Evolutionary conservation across 2,329 filamentous ascomycete species (phyloP).

Genomic region (Xylariaceae sp.): DNA sequence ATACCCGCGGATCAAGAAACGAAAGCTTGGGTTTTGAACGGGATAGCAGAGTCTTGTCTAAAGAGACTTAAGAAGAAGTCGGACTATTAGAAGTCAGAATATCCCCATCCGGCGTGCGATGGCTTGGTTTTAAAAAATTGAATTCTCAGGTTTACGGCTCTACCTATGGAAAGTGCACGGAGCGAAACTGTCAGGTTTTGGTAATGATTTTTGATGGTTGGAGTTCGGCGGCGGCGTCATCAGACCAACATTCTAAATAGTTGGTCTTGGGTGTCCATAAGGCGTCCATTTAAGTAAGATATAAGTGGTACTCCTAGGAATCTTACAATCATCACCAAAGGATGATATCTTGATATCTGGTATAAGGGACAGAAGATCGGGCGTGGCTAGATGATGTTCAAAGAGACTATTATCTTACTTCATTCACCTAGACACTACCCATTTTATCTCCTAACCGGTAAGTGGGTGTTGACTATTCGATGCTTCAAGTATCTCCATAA

Average conservation of each 20-base stretch:
- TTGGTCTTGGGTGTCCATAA: background rate
- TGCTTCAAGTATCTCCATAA: too few species aligned
- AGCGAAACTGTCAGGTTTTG: background rate
- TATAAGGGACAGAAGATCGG: background rate
- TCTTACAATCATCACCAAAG: background rate
- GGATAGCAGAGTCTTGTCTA: background rate
- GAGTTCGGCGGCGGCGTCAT: background rate
- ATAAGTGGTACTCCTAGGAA: too few species aligned
- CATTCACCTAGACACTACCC: too few species aligned
- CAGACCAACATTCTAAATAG: background rate
- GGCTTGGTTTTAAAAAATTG: background rate
- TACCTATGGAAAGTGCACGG: background rate
- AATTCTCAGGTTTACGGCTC: background rate
- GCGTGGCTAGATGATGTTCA: background rate
- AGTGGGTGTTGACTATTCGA: too few species aligned
- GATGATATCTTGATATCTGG: background rate
- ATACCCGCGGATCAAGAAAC: constrained; percentile 76
- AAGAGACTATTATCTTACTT: background rate
- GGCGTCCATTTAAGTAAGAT: background rate
- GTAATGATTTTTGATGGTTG: background rate
- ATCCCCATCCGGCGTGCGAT: background rate
- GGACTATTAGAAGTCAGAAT: background rate
- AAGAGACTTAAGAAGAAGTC: background rate
- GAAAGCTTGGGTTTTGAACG: constrained; percentile 69
- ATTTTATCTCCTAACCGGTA: too few species aligned